Evolutionary conservation across 768 basidiomycete species (phyloP).

Genomic region (Melanogaster broomeanus): DNA sequence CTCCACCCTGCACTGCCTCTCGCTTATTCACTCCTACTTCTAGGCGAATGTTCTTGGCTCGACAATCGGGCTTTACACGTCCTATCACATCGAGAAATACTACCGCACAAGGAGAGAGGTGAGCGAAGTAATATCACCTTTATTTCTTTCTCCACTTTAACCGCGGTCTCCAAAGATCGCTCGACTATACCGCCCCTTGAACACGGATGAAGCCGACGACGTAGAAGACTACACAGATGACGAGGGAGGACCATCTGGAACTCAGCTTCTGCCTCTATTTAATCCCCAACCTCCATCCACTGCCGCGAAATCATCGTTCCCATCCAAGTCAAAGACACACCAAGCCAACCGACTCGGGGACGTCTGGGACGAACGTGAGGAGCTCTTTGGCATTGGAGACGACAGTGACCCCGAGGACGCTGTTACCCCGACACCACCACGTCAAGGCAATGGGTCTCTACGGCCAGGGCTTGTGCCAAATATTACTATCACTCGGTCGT

Average conservation of each 20-base stretch:
- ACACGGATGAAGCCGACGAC: constrained; percentile 52
- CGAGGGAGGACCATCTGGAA: constrained; percentile 44
- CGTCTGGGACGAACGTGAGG: constrained; percentile 81
- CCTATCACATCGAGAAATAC: constrained; percentile 71
- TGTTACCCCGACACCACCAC: constrained; percentile 8
- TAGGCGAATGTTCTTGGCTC: constrained; percentile 84
- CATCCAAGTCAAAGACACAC: constrained; percentile 30
- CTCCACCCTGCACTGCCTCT: constrained; percentile 8
- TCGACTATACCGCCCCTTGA: constrained; percentile 74
- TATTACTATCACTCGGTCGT: constrained; percentile 29
- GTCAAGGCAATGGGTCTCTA: constrained; percentile 1
- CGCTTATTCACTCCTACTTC: constrained; percentile 8
- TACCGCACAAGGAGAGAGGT: constrained; percentile 83
- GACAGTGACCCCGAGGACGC: constrained; percentile 59
- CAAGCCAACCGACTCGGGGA: constrained; percentile 48
- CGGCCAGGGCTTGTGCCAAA: constrained; percentile 21
- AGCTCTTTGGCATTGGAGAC: constrained; percentile 67
- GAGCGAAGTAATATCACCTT: constrained; percentile 7
- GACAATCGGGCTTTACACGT: constrained; percentile 60
- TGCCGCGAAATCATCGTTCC: constrained; percentile 18
- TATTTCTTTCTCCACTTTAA: neutral
- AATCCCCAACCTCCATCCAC: constrained; percentile 10
- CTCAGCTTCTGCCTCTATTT: constrained; percentile 63
- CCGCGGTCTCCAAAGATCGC: constrained; percentile 52
- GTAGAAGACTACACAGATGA: constrained; percentile 47